Base-by-base conservation (phyloP, 1,284 basidiomycete species). In the Austroboletus novae-zelandiae region DNA sequence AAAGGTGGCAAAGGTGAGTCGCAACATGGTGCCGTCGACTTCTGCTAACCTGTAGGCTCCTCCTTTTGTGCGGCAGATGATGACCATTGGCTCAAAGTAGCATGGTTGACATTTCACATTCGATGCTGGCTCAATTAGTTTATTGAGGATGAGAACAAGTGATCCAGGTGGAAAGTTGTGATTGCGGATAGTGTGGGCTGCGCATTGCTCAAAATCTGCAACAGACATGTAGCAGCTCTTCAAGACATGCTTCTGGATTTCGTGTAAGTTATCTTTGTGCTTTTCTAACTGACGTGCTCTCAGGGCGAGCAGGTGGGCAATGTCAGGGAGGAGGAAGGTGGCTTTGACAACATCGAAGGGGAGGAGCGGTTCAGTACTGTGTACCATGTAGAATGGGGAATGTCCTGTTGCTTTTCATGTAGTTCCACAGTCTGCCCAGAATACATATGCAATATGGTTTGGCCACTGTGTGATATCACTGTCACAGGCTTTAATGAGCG, bases 291-390 rank as follows among this genome's bases (percentile, higher is more conserved):
- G 35, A 11, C n/a, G 17, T 2, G n/a, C 35, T 18, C 17, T 9
- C 9, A 18, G 7, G 17, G 35, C 17, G 6, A 18, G 8, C 1
- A 8, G n/a, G 9, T 10, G n/a, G 8, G 35, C 8, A 10, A 37
- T 11, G 35, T 9, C 3, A 7, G 35, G 35, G n/a, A 11, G 9
- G 5, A 71, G 40, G 43, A 64, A 71, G 0, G 65, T 68, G 1
- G 64, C 61, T 55, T 72, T 59, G 11, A 52, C 31, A 1, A 71
- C 31, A 41, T 71, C 64, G 17, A 71, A 57, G 0, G 62, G 70
- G 1, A 70, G 51, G 0, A 67, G 36, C 0, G 68, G 69, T 2
- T 71, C 56, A 1, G 59, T 50, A 6, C 65, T 64, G 41, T 66
- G 62, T 0, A 55, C 41, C 40, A 67, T 55, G 40, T 57, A 65